These are phyloP conservation scores for Neofusicoccum cordaticola DNA, from an alignment of 2,329 filamentous ascomycete genomes.

Conservation along the genomic window DNA sequence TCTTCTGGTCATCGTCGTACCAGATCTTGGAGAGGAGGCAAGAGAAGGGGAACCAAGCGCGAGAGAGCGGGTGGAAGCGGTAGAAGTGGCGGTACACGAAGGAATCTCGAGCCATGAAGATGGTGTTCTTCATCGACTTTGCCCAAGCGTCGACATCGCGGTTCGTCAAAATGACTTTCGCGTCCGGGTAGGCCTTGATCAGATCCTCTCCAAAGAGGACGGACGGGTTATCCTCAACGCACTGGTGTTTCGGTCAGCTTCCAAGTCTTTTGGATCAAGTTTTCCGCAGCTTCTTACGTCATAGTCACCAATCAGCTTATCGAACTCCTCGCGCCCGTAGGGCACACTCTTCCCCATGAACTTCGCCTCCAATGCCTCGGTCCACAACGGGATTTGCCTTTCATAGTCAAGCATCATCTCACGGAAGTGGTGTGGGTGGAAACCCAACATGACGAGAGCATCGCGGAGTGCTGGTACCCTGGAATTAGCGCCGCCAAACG, in stretches of 20 bases:
- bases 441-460: too few relatives aligned
- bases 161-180: constrained; percentile 23
- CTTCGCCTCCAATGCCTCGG: constrained; percentile 35
- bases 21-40: not conserved
- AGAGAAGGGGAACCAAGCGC: not conserved
- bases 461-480: too few relatives aligned
- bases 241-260: not conserved
- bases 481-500: too few relatives aligned
- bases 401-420: not conserved
- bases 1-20: constrained; percentile 2
- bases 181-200: constrained; percentile 21
- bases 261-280: not conserved
- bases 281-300: not conserved
- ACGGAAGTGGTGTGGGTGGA: not conserved
- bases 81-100: not conserved
- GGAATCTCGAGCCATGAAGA: not conserved
- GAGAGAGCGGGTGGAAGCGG: not conserved
- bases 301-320: constrained; percentile 33
- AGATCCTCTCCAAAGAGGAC: constrained; percentile 21
- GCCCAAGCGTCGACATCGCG: constrained; percentile 13
- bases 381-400: constrained; percentile 25
- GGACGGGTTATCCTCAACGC: not conserved
- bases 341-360: constrained; percentile 26
- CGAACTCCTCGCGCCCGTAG: constrained; percentile 32
- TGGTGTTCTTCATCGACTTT: constrained; percentile 12